Evolutionary conservation across 768 basidiomycete genomes (phyloP), one percentile per base, ranked within the genome.

Genomic region (Suillus variegatus): DNA sequence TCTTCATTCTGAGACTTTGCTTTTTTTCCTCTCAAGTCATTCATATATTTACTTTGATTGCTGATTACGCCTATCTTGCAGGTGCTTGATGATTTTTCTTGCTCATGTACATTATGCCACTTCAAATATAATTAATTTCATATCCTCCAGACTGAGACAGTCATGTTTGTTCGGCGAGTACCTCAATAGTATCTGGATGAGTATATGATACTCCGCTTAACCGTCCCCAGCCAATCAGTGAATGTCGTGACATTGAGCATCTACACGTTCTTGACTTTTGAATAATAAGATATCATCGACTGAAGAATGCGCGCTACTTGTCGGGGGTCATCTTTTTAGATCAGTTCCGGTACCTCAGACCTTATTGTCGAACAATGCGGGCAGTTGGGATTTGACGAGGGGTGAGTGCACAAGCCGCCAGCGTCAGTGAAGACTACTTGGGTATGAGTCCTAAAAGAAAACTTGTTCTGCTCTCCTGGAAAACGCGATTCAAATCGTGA

Each of bases 1-100:
- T n/a, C n/a, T 28, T 55, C 55, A 14, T 56, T 63, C 60, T 68
- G 67, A 68, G 67, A 66, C 67, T 32, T 18, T n/a, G 6, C 25
- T 3, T 10, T 28, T 28, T 43, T 25, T 28, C 5, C 25, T 6
- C 18, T 57, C 2, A 28, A 43, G 28, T 28, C 2, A 9, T 20
- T 10, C 6, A 38, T 38, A 9, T 32, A 41, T 16, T 6, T 2
- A 9, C 8, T 25, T 16, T 3, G 6, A 36, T 60, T n/a, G 6
- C 58, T 60, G 41, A 60, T 32, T 5, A 12, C 4, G 2, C 18
- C 20, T n/a, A 13, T 60, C 16, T 6, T 7, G 22, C 41, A 60
- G 58, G 58, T 43, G 16, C 5, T 25, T 28, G 16, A 28, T 58
- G 0, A 18, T 10, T 40, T 40, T 25, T 4, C 1, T 2, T 10